Percentiles rank a stretch among this genome's conserved stretches.
Evolutionary conservation across 208 protist species (phyloP).

Genomic region (Leishmania major): DNA sequence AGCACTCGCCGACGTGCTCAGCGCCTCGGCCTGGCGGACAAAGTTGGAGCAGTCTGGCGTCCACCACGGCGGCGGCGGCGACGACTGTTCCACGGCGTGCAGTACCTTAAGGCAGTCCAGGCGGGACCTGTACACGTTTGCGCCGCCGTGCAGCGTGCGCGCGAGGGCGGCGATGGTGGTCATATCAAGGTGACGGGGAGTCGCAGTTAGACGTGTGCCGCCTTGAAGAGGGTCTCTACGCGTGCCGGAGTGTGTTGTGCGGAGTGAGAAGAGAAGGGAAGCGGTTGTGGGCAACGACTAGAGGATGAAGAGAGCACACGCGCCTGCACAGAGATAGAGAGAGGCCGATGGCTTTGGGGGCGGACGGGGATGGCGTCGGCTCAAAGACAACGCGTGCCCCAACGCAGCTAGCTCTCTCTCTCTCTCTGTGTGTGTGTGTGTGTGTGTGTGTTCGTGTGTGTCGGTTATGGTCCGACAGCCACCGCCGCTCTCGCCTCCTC

Average conservation of each 20-base stretch:
- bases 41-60: slow-evolving; percentile 43
- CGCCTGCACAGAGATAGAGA: neutral
- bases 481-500: neutral
- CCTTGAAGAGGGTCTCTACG: neutral
- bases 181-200: slow-evolving; percentile 7
- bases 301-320: neutral
- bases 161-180: slow-evolving; percentile 15
- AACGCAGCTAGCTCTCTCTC: neutral
- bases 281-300: no score
- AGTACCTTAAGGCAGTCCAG: slow-evolving; percentile 46
- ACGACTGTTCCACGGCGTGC: slow-evolving; percentile 27
- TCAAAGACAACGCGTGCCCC: neutral
- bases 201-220: neutral
- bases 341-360: neutral
- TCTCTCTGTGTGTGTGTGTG: no score
- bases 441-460: no score
- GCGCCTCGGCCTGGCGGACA: slow-evolving; percentile 19
- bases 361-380: neutral
- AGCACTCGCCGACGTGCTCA: neutral
- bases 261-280: neutral
- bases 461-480: neutral
- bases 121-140: slow-evolving; percentile 53
- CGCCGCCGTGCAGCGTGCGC: slow-evolving; percentile 29
- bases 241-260: neutral
- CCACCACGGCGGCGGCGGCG: slow-evolving; percentile 58